phyloP scores from a whole-genome alignment of 805 yeast genomes.

The Nakazawaea wyomingensis region DNA sequence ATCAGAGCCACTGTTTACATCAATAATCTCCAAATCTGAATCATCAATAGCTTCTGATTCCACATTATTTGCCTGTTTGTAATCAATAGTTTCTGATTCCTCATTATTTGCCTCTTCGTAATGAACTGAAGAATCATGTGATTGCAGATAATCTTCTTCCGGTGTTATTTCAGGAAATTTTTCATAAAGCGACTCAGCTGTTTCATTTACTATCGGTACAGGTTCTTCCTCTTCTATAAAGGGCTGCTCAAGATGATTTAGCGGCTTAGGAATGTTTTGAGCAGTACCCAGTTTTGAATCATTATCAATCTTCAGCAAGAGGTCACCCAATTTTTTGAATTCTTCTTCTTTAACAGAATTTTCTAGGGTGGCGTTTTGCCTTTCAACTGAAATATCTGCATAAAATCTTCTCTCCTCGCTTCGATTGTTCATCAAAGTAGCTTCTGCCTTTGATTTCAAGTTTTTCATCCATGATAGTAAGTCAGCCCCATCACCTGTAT shows the following conservation, averaged over 20 bases:
- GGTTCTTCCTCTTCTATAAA: constrained; percentile 17
- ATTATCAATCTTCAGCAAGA: constrained; percentile 19
- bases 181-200: background rate
- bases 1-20: no score
- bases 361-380: constrained; percentile 19
- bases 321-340: constrained; percentile 19
- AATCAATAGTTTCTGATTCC: constrained; percentile 5
- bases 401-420: constrained; percentile 32
- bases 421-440: constrained; percentile 25
- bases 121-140: constrained; percentile 1
- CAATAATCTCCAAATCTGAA: constrained; percentile 10
- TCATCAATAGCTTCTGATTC: constrained; percentile 6
- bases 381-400: constrained; percentile 29
- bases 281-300: constrained; percentile 15
- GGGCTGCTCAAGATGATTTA: constrained; percentile 10
- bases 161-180: constrained; percentile 13
- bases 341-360: constrained; percentile 18
- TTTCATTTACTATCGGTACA: constrained; percentile 16
- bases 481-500: constrained; percentile 13
- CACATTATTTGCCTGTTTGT: constrained; percentile 11
- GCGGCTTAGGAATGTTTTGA: constrained; percentile 18
- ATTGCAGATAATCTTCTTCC: constrained; percentile 15
- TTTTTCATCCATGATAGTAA: constrained; percentile 29
- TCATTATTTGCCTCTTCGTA: constrained; percentile 10
- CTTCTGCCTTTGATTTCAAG: constrained; percentile 28